These are phyloP conservation scores for Allium fistulosum DNA, from an alignment of 106 monocot species.

Conservation along the genomic window DNA sequence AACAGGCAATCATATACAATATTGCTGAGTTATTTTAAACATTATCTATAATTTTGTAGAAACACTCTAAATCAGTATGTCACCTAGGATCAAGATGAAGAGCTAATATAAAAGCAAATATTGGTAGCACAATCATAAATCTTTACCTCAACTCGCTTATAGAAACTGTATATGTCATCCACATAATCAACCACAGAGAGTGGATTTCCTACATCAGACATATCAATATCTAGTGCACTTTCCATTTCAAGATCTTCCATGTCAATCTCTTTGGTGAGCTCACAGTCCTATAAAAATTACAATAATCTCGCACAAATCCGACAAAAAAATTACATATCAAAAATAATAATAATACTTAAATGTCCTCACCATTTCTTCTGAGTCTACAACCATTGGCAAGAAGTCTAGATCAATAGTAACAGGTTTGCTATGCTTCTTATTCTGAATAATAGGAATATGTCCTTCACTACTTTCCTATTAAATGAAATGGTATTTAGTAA, in stretches of 20 bases:
- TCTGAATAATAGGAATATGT: no score
- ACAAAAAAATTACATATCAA: background rate
- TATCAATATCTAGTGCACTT: slow-evolving; percentile 40
- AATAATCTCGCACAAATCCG: background rate
- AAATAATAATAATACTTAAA: background rate
- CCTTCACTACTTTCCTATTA: no score
- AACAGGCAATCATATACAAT: no score
- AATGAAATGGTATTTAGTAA: no score
- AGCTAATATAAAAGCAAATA: no score
- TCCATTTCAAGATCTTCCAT: background rate
- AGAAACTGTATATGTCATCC: slow-evolving; percentile 53
- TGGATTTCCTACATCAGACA: slow-evolving; percentile 46
- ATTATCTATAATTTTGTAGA: no score
- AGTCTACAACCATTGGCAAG: background rate
- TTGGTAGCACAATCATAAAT: no score
- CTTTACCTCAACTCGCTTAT: slow-evolving; percentile 25
- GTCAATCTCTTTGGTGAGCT: background rate
- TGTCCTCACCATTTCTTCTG: background rate
- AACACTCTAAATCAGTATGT: no score
- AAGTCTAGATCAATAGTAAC: no score
- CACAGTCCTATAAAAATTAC: background rate
- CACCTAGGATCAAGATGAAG: no score
- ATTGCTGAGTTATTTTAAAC: no score
- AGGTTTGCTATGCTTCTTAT: no score
- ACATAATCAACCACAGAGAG: slow-evolving; percentile 63